Percentiles rank a stretch among this genome's conserved stretches.
phyloP scores from a whole-genome alignment of 441 rosid species.

The Pelargonium australe region DNA sequence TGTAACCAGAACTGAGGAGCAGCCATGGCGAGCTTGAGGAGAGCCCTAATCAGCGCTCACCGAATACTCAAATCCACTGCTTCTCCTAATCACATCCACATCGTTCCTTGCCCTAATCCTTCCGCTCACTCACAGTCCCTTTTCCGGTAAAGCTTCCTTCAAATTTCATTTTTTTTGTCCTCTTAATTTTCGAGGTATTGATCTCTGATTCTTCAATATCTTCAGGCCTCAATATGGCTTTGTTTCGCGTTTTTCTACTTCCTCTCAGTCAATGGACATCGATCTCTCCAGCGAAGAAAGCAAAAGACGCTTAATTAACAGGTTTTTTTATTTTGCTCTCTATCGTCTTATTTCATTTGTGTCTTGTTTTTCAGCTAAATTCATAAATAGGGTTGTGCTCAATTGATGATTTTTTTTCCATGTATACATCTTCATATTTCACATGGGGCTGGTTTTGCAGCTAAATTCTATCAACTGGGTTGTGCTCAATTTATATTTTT shows the following conservation, averaged over 20 bases:
- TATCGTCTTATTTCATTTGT: not conserved
- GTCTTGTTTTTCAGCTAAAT: not conserved
- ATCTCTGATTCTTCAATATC: not conserved
- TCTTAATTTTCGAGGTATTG: not conserved
- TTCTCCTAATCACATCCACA: conserved; percentile 17
- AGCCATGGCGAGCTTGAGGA: conserved; percentile 47
- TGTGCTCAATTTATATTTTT: not conserved
- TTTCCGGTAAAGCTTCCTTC: conserved; percentile 23
- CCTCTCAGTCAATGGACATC: conserved; percentile 30
- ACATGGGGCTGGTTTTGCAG: no score
- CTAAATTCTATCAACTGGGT: no score
- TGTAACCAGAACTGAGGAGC: not conserved
- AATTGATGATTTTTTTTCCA: not conserved
- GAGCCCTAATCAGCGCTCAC: conserved; percentile 34
- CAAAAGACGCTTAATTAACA: conserved; percentile 64
- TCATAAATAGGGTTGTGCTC: not conserved
- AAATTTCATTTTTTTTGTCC: not conserved
- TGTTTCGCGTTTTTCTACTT: conserved; percentile 35
- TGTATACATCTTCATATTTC: no score
- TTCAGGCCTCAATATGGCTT: conserved; percentile 36
- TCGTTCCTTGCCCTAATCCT: not conserved
- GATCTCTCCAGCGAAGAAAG: conserved; percentile 66
- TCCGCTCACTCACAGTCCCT: conserved; percentile 13
- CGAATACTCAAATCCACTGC: conserved; percentile 37
- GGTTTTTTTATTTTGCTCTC: conserved; percentile 26